Evolutionary conservation across 768 basidiomycete species (phyloP).

Genomic region (Mycena alexandri): DNA sequence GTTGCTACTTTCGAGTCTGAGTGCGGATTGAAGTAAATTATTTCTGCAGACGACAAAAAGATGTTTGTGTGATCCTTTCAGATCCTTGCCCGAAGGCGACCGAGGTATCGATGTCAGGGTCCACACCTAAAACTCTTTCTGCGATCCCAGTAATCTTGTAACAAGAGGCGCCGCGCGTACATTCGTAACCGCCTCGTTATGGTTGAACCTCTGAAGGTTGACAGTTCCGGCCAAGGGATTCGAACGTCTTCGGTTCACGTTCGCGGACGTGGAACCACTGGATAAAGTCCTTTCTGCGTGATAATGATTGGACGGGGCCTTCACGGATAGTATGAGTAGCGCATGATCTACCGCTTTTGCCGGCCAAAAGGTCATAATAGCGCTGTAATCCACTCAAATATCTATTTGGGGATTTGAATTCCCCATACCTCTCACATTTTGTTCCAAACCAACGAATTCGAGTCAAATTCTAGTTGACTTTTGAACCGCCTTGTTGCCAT

Average conservation of each 20-base stretch:
- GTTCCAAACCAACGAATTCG: no score
- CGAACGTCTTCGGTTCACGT: neutral
- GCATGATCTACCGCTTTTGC: no score
- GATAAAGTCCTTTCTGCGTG: neutral
- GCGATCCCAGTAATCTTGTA: slow-evolving; percentile 5
- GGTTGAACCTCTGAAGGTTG: slow-evolving; percentile 1
- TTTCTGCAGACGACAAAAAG: no score
- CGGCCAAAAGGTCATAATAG: no score
- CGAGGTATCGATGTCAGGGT: neutral
- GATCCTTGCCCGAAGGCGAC: neutral
- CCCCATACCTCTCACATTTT: no score
- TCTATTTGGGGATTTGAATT: no score
- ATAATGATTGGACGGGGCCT: slow-evolving; percentile 1
- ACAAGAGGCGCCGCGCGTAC: neutral
- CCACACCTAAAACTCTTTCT: neutral
- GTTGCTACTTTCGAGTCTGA: no score
- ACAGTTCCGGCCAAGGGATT: neutral
- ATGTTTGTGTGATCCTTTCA: neutral
- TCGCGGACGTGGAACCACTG: slow-evolving; percentile 10
- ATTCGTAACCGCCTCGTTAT: neutral
- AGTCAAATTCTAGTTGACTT: no score
- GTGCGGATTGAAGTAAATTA: no score
- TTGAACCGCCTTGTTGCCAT: no score
- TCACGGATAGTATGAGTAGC: neutral
- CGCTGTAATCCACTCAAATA: no score